These are phyloP conservation scores for Rachicladosporium sp. DNA, from an alignment of 2,329 filamentous ascomycete species.

Conservation along the genomic window DNA sequence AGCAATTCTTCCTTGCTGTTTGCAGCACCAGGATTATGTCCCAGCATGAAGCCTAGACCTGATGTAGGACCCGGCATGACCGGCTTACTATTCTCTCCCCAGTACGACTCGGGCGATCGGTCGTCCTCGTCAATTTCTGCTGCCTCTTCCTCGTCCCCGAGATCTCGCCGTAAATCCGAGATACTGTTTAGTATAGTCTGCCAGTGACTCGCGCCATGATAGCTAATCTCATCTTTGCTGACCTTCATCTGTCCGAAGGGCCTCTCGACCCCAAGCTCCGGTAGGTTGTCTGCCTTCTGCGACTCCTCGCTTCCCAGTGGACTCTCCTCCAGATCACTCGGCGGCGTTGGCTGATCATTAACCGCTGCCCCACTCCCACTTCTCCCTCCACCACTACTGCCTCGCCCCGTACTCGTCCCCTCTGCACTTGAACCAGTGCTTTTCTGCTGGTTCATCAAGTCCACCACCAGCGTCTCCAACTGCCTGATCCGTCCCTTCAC, in stretches of 20 bases:
- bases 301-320: conserved; percentile 1
- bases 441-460: conserved; percentile 23
- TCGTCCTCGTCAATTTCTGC: conserved; percentile 7
- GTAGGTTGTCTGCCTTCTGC: not conserved
- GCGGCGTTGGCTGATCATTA: conserved; percentile 17
- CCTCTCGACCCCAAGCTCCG: conserved; percentile 39
- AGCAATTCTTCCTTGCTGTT: conserved; percentile 21
- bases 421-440: not conserved
- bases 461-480: conserved; percentile 23
- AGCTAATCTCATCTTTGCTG: conserved; percentile 61
- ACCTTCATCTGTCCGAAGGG: conserved; percentile 76
- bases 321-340: conserved; percentile 16
- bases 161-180: conserved; percentile 21
- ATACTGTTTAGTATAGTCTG: conserved; percentile 60
- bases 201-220: conserved; percentile 76
- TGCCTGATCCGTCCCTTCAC: conserved; percentile 24
- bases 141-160: conserved; percentile 17
- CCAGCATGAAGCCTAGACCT: conserved; percentile 17
- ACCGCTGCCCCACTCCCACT: conserved; percentile 1
- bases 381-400: not conserved
- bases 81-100: not conserved
- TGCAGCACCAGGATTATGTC: conserved; percentile 3
- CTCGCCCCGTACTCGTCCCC: not conserved
- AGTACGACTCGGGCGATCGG: not conserved
- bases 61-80: conserved; percentile 4